These are phyloP conservation scores for Coemansia sp. DNA, from an alignment of 192 early-diverging fungal genomes.

Conservation along the genomic window DNA sequence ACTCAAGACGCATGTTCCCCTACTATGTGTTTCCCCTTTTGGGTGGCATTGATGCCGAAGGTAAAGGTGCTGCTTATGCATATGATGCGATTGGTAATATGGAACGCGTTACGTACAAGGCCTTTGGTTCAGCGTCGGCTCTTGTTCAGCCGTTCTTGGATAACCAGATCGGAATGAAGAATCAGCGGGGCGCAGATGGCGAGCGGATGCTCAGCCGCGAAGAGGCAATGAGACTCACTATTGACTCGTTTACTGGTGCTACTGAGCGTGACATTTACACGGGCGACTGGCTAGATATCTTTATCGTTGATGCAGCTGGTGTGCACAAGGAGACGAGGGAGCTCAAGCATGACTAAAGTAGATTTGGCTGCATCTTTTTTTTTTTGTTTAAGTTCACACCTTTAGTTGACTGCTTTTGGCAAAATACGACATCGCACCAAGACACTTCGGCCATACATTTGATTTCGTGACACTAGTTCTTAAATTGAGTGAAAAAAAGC, in stretches of 20 bases:
- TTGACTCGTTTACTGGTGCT: constrained; percentile 94
- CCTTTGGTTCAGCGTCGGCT: constrained; percentile 81
- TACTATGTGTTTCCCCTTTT: constrained; percentile 90
- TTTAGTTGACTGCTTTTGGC: too few relatives aligned
- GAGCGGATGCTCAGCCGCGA: constrained; percentile 13
- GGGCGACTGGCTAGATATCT: constrained; percentile 93
- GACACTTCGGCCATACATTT: too few relatives aligned
- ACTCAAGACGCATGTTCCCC: constrained; percentile 92
- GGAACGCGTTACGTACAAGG: constrained; percentile 72
- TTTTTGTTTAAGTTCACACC: constrained; percentile 1
- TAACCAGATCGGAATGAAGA: constrained; percentile 82
- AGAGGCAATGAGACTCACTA: constrained; percentile 73
- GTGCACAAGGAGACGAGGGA: constrained; percentile 69
- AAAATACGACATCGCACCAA: too few relatives aligned
- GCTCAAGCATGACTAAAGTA: constrained; percentile 87
- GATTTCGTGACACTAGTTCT: not conserved
- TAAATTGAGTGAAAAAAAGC: not conserved
- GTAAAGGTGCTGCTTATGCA: constrained; percentile 84
- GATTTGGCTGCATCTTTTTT: not conserved
- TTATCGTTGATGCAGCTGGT: constrained; percentile 76
- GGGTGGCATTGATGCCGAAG: constrained; percentile 86
- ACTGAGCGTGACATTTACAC: constrained; percentile 99
- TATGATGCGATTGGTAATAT: constrained; percentile 94
- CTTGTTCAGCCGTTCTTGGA: constrained; percentile 98
- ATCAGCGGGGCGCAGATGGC: constrained; percentile 54